Percentiles rank a stretch among this genome's conserved stretches.
Conservation (phyloP, 1,284 basidiomycete genomes). For the Cryptococcus deneoformans region DNA sequence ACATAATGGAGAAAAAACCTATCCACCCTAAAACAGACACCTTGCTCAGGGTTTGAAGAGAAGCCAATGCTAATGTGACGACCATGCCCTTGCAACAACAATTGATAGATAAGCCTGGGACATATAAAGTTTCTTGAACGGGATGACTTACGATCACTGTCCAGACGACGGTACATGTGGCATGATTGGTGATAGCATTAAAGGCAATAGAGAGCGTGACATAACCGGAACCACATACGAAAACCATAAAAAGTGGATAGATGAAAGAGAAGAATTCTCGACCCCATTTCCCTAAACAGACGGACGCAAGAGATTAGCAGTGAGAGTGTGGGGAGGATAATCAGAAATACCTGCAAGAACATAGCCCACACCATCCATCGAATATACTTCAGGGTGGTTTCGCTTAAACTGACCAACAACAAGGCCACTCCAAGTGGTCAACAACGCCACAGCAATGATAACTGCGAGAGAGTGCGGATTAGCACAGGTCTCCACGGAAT, state of each 20-base stretch:
- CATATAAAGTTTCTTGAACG: no score
- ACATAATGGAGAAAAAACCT: constrained; percentile 29
- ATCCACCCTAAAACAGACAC: constrained; percentile 48
- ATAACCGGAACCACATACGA: constrained; percentile 18
- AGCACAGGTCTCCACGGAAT: neutral
- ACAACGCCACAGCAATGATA: constrained; percentile 23
- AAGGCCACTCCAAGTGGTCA: constrained; percentile 24
- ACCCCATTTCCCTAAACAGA: constrained; percentile 16
- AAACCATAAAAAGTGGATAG: constrained; percentile 27
- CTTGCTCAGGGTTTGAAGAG: constrained; percentile 40
- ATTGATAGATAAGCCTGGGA: neutral
- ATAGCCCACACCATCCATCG: constrained; percentile 26
- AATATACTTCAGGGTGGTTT: constrained; percentile 35
- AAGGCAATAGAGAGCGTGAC: constrained; percentile 46
- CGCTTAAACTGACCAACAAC: constrained; percentile 31
- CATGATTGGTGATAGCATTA: constrained; percentile 47
- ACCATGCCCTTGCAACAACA: constrained; percentile 14
- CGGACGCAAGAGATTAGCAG: neutral
- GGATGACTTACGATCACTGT: constrained; percentile 27
- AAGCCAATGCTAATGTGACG: constrained; percentile 24
- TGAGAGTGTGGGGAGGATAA: constrained; percentile 2
- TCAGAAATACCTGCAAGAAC: constrained; percentile 24
- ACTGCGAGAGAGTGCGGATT: constrained; percentile 3
- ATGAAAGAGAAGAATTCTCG: constrained; percentile 25
- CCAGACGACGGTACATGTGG: constrained; percentile 44